These are phyloP conservation scores for Nitzschia sp. DNA, from an alignment of 108 stramenopile genomes.

Conservation along the genomic window DNA sequence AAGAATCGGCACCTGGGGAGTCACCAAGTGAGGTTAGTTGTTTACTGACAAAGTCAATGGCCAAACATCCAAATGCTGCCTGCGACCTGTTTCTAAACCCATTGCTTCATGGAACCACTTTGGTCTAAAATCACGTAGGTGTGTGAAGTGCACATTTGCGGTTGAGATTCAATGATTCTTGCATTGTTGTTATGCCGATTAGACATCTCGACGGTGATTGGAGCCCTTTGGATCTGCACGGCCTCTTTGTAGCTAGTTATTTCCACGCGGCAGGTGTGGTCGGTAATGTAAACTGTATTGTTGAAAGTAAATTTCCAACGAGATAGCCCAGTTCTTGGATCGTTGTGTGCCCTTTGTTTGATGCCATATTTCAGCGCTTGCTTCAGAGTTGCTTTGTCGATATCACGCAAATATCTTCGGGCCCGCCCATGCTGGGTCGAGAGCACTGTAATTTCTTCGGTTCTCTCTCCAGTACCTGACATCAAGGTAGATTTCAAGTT, in stretches of 20 bases:
- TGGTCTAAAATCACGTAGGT: slow-evolving; percentile 54
- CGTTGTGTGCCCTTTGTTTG: slow-evolving; percentile 24
- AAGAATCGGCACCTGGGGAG: slow-evolving; percentile 40
- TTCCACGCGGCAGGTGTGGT: slow-evolving; percentile 29
- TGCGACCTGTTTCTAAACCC: slow-evolving; percentile 44
- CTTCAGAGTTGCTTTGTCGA: slow-evolving; percentile 39
- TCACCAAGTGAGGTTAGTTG: slow-evolving; percentile 40
- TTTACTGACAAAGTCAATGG: slow-evolving; percentile 54
- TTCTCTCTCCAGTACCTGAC: background rate
- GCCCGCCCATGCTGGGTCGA: slow-evolving; percentile 51
- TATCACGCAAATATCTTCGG: slow-evolving; percentile 48
- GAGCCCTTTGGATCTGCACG: slow-evolving; percentile 40
- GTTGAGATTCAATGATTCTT: slow-evolving; percentile 36
- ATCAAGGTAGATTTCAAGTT: no score
- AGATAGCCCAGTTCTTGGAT: slow-evolving; percentile 29
- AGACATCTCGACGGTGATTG: slow-evolving; percentile 40
- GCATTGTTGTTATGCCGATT: slow-evolving; percentile 17
- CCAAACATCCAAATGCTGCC: slow-evolving; percentile 53
- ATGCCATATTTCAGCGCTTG: slow-evolving; percentile 50
- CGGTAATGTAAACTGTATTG: slow-evolving; percentile 50
- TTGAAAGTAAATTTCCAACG: slow-evolving; percentile 53
- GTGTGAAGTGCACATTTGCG: slow-evolving; percentile 46
- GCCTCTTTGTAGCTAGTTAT: slow-evolving; percentile 50
- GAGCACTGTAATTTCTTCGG: slow-evolving; percentile 49
- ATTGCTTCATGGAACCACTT: slow-evolving; percentile 50